Evolutionary conservation across 164 flowering plant genomes (phyloP).

Genomic region (Hamamelis virginiana): DNA sequence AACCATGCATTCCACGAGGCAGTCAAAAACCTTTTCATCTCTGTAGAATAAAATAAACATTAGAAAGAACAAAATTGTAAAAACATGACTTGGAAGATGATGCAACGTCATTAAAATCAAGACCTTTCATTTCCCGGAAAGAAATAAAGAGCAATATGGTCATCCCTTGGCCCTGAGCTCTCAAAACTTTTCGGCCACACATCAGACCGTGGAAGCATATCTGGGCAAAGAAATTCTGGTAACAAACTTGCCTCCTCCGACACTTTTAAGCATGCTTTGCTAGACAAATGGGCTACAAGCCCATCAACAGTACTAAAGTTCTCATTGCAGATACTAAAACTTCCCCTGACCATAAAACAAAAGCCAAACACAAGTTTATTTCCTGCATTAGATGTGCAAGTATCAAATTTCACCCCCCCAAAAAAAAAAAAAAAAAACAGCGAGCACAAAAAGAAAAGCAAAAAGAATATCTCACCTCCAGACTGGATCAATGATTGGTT

Average conservation of each 20-base stretch:
- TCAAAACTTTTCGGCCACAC: slow-evolving; percentile 58
- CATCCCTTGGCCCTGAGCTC: slow-evolving; percentile 37
- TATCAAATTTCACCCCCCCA: neutral
- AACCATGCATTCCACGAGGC: slow-evolving; percentile 42
- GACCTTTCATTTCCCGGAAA: slow-evolving; percentile 51
- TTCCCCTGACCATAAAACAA: slow-evolving; percentile 38
- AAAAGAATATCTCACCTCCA: slow-evolving; percentile 42
- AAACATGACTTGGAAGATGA: neutral
- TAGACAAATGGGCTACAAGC: slow-evolving; percentile 52
- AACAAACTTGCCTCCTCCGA: slow-evolving; percentile 33
- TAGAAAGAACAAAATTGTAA: neutral
- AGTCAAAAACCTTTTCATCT: slow-evolving; percentile 26
- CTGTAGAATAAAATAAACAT: slow-evolving; percentile 15
- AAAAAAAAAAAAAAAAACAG: neutral
- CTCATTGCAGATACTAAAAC: slow-evolving; percentile 20
- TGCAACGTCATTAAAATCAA: neutral
- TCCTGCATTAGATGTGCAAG: neutral
- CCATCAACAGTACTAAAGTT: slow-evolving; percentile 15
- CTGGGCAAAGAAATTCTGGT: slow-evolving; percentile 26
- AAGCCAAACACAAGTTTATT: neutral
- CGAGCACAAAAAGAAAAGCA: neutral
- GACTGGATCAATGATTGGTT: slow-evolving; percentile 42
- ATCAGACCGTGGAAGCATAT: slow-evolving; percentile 28
- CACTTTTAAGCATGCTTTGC: slow-evolving; percentile 42
- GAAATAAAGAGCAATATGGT: slow-evolving; percentile 54